Evolutionary conservation across 805 yeast species (phyloP).

Genomic region (Komagataella ulmi): DNA sequence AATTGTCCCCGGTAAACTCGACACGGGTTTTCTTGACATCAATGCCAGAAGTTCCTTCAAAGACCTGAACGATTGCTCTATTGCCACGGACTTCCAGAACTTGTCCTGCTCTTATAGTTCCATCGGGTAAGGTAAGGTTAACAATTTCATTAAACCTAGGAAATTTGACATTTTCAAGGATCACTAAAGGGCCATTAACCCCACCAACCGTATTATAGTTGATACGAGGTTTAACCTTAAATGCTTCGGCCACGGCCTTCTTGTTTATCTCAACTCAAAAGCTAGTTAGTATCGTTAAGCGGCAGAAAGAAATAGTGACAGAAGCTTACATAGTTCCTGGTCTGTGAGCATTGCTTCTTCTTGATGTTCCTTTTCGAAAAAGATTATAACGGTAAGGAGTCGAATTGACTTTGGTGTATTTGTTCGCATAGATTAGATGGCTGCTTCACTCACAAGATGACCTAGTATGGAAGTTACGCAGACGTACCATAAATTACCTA

Average conservation of each 20-base stretch:
- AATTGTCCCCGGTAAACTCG: conserved; percentile 91
- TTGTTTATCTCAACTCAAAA: conserved; percentile 64
- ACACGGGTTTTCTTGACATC: conserved; percentile 97
- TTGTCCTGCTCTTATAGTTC: conserved; percentile 90
- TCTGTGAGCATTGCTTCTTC: conserved; percentile 18
- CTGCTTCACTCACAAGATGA: neutral
- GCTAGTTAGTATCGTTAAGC: conserved; percentile 3
- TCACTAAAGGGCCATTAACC: conserved; percentile 96
- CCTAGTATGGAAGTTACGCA: neutral
- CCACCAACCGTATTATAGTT: conserved; percentile 96
- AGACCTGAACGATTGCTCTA: conserved; percentile 96
- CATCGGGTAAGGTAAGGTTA: conserved; percentile 92
- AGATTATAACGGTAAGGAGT: neutral
- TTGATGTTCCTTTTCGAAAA: neutral
- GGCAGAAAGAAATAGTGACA: neutral
- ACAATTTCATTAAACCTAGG: conserved; percentile 95
- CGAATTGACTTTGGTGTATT: neutral
- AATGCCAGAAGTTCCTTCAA: conserved; percentile 97
- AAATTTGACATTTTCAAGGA: conserved; percentile 71
- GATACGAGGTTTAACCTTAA: conserved; percentile 80
- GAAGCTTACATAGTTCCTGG: conserved; percentile 24
- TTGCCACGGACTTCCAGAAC: conserved; percentile 96
- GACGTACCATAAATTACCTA: neutral
- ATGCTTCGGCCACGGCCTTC: conserved; percentile 84
- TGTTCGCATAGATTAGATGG: neutral